Base-by-base conservation (phyloP, 257 asterid genomes). In the Nicotiana obtusifolia region DNA sequence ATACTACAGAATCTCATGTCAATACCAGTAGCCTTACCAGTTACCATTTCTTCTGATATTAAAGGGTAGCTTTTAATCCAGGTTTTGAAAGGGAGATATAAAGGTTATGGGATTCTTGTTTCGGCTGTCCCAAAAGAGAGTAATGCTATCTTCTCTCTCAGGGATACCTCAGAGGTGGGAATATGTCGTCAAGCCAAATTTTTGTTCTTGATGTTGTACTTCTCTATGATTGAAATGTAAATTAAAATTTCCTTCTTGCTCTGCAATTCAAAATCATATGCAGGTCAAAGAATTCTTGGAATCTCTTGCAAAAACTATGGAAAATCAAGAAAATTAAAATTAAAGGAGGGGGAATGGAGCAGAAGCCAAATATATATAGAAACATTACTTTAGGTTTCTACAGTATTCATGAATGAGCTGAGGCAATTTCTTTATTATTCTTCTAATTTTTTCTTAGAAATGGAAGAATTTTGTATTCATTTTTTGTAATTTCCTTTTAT, bases 41-140 rank as follows among this genome's bases (percentile, higher is more conserved):
- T 69, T 17, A 16, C 59, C 5, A 0, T 44, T 69, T 22, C 24
- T 22, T n/a, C 35, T 20, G 47, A 78, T 22, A 80, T 64, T 33
- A 66, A 80, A 22, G 26, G 26, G 41, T 44, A 16, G n/a, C 5
- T 35, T 20, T 37, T 28, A 31, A 7, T 47, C 20, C 31, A 94
- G 98, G 92, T 90, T 57, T 83, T 95, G 86, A 91, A 88, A 81
- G 91, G 87, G 61, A 82, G 85, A 73, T 84, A 86, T 60, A 87
- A 89, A 76, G 99, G 99, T 22, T 91, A 89, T 56, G 99, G 99
- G 5, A 91, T 93, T 81, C 92, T 95, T 41, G 98, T 95, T 8
- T 93, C 99, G 0, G 1, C 89, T 7, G 78, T 89, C 61, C 92
- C 96, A 1, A 95, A 93, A 86, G 98, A 93, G 85, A 94, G 95